phyloP scores from a whole-genome alignment of 192 early-diverging fungal genomes.

The Phycomyces nitens region DNA sequence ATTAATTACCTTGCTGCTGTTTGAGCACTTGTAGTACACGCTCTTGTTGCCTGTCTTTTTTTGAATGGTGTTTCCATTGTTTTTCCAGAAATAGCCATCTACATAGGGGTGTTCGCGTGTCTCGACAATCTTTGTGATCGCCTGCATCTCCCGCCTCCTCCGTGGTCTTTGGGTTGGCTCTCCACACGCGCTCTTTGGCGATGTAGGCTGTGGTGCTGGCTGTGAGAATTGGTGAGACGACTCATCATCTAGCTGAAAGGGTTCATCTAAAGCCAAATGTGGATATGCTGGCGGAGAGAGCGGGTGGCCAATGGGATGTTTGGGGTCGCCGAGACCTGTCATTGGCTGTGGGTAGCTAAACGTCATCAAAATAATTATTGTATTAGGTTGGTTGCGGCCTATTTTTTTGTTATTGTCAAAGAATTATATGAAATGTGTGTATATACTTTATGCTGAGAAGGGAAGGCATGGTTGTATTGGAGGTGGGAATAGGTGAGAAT shows the following conservation, averaged over 20 bases:
- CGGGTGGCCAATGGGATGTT: slow-evolving; percentile 5
- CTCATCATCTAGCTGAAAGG: slow-evolving; percentile 2
- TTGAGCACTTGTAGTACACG: slow-evolving; percentile 60
- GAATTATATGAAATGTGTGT: no score
- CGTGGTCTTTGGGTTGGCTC: slow-evolving; percentile 34
- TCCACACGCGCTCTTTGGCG: slow-evolving; percentile 3
- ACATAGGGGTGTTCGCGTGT: slow-evolving; percentile 37
- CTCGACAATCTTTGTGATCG: slow-evolving; percentile 55
- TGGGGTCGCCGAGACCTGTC: slow-evolving; percentile 4
- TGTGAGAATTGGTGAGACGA: not conserved
- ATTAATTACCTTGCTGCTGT: slow-evolving; percentile 48
- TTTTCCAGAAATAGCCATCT: slow-evolving; percentile 49
- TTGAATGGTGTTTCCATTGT: slow-evolving; percentile 56
- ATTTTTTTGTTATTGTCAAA: not conserved
- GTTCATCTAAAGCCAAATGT: not conserved
- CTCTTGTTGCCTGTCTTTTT: slow-evolving; percentile 58
- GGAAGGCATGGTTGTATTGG: not conserved
- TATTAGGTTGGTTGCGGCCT: not conserved
- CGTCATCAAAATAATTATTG: not conserved
- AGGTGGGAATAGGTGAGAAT: not conserved
- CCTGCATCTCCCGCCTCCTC: slow-evolving; percentile 57
- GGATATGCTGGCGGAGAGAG: slow-evolving; percentile 17
- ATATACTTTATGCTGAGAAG: not conserved
- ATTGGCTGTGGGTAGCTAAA: slow-evolving; percentile 20
- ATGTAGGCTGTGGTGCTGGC: not conserved